Evolutionary conservation across 257 asterid genomes (phyloP), one percentile per base, ranked within the genome.

Genomic region (Rauvolfia tetraphylla): DNA sequence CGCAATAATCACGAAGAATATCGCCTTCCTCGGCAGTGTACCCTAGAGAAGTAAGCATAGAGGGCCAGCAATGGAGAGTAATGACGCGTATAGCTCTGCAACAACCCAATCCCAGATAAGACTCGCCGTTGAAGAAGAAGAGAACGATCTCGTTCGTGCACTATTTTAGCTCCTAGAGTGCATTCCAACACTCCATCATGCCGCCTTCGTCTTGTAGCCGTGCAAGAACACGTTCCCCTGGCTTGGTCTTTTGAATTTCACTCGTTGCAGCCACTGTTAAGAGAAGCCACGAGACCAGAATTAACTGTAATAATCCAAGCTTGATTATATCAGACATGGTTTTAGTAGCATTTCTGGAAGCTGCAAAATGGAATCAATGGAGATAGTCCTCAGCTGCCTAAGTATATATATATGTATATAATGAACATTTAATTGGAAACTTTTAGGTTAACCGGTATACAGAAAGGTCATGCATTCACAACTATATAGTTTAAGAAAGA

Each of bases 41-140:
- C 12, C 88, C 88, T 17, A 84, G 29, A 0, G 88, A 70, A 73
- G 77, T 73, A 53, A 84, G 84, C 85, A 84, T 84, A 71, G 80
- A 53, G 25, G 86, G 85, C 88, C 85, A 84, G 29, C 88, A 84
- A 0, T 71, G 39, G 29, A 73, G 73, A 17, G 82, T 74, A 4
- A 77, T 79, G 6, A 75, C 49, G 0, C 83, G 56, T 14, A 84
- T 82, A 31, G 79, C 72, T 49, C 49, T 51, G 12, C 88, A 84
- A 77, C 88, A 84, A 57, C 68, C 84, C 79, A 73, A 46, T 33
- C 84, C 88, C 42, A 82, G 33, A 39, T 79, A 79, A 39, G 81
- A 77, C 29, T 75, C 82, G 3, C 86, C 85, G 74, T 79, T 79
- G 51, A 84, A 51, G 82, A 82, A 79, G 57, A 82, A 82, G 4